Percentiles rank a stretch among this genome's conserved stretches.
These are phyloP conservation scores for Boletus speciosus DNA, from an alignment of 768 basidiomycete genomes.

Conservation along the genomic window DNA sequence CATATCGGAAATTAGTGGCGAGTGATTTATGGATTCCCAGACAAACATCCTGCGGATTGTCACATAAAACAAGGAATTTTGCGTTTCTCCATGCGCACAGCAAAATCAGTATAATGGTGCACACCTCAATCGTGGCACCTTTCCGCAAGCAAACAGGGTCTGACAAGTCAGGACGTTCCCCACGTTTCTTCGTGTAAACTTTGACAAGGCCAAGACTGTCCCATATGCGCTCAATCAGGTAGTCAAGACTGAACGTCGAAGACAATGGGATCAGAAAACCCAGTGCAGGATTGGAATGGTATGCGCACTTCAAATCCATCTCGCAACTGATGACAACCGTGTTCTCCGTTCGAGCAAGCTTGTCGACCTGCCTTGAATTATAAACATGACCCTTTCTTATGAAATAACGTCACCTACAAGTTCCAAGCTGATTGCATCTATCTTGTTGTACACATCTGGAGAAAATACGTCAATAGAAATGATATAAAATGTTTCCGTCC, in stretches of 20 bases:
- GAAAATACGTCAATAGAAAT: not conserved
- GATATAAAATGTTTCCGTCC: not conserved
- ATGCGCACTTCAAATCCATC: slow-evolving; percentile 78
- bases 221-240: slow-evolving; percentile 76
- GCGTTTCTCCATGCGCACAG: not conserved
- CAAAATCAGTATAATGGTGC: not conserved
- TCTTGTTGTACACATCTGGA: slow-evolving; percentile 93
- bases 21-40: slow-evolving; percentile 90
- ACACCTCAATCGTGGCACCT: slow-evolving; percentile 90
- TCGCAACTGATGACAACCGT: slow-evolving; percentile 97
- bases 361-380: slow-evolving; percentile 51
- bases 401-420: slow-evolving; percentile 30
- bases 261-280: slow-evolving; percentile 1
- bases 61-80: not conserved
- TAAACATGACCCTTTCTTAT: not conserved
- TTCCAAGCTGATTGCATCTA: slow-evolving; percentile 84
- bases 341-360: slow-evolving; percentile 74
- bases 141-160: slow-evolving; percentile 90
- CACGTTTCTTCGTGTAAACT: slow-evolving; percentile 96
- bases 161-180: slow-evolving; percentile 84
- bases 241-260: slow-evolving; percentile 49
- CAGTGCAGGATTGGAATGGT: not conserved
- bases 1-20: slow-evolving; percentile 89
- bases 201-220: slow-evolving; percentile 78
- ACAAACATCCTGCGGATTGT: slow-evolving; percentile 65